Conservation (phyloP, 2,329 filamentous ascomycete genomes). For the Colletotrichum gigasporum region DNA sequence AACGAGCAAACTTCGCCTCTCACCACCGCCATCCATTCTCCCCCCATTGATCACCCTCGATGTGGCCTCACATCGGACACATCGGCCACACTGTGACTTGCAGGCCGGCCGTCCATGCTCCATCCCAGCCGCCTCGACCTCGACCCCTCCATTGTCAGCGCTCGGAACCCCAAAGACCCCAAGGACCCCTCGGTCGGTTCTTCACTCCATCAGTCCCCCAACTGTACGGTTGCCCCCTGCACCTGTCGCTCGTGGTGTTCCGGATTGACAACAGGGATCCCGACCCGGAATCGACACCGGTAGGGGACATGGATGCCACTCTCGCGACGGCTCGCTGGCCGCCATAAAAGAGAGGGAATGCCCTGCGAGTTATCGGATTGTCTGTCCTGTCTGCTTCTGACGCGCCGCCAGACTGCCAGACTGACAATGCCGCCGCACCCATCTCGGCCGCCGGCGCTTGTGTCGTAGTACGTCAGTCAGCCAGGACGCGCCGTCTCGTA, state of each 20-base stretch:
- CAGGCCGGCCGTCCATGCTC: neutral
- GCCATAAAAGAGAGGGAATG: neutral
- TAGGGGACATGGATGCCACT: constrained; percentile 1
- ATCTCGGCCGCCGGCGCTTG: constrained; percentile 4
- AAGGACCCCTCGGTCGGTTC: neutral
- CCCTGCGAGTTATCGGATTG: constrained; percentile 3
- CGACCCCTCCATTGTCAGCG: neutral
- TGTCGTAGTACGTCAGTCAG: constrained; percentile 4
- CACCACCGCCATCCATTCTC: neutral
- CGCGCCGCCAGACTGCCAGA: neutral
- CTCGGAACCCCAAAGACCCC: neutral
- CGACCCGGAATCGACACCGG: constrained; percentile 1
- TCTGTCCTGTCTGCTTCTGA: neutral
- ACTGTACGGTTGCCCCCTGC: constrained; percentile 24
- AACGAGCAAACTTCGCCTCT: too few relatives aligned
- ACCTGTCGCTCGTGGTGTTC: constrained; percentile 26
- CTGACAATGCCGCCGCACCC: neutral
- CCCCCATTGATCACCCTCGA: neutral
- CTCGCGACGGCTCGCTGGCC: neutral
- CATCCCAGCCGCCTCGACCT: neutral
- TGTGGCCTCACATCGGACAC: neutral
- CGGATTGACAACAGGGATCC: constrained; percentile 30
- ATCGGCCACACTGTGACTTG: neutral
- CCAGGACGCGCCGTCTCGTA: neutral
- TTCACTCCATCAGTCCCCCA: neutral